A percentile compares a stretch with the other conserved stretches of the same genome.
Conservation (phyloP, 371 early-diverging fungal genomes). For the Nematocida sp. region DNA sequence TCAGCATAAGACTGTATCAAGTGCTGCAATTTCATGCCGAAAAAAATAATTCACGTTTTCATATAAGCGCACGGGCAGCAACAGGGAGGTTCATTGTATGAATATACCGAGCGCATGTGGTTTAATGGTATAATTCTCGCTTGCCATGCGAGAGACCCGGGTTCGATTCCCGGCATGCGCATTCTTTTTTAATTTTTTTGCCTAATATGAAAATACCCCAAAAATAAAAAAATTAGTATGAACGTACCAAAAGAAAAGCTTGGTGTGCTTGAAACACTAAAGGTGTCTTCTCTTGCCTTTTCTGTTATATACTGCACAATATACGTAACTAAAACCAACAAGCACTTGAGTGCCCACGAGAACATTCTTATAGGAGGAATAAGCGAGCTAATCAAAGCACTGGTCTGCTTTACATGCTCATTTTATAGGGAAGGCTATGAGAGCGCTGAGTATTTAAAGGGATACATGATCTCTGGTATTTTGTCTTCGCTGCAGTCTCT, state of each 20-base stretch:
- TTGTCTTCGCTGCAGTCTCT: conserved; percentile 44
- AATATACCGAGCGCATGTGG: conserved; percentile 69
- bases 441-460: conserved; percentile 5
- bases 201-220: background rate
- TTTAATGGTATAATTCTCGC: conserved; percentile 73
- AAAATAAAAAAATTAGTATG: background rate
- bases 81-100: background rate
- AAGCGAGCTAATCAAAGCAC: conserved; percentile 5
- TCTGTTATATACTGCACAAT: conserved; percentile 3
- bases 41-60: conserved; percentile 41
- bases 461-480: conserved; percentile 24
- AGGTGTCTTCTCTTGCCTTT: background rate
- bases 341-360: background rate
- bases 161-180: conserved; percentile 74
- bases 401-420: background rate
- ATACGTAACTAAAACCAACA: background rate
- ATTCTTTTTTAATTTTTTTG: conserved; percentile 62
- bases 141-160: conserved; percentile 73
- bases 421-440: conserved; percentile 2
- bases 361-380: background rate
- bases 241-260: background rate
- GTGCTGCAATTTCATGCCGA: conserved; percentile 54
- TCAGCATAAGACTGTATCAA: conserved; percentile 66
- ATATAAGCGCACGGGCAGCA: background rate
- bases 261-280: background rate